Conservation (phyloP, 23 red algal genomes). For the Cyanidium caldarium region DNA sequence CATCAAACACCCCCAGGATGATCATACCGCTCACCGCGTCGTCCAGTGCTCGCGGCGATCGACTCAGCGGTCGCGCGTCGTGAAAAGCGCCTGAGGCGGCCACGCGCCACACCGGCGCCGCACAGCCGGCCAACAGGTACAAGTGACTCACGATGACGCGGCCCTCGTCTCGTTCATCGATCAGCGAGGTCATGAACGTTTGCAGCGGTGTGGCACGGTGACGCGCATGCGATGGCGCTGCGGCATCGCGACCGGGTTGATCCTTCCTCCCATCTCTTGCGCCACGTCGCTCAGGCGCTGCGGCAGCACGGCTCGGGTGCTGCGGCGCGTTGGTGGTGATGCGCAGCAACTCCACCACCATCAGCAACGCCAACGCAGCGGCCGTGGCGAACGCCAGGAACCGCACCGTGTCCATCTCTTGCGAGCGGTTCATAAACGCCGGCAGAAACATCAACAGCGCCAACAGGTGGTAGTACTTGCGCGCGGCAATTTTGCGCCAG, state of each 20-base stretch:
- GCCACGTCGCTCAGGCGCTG: no score
- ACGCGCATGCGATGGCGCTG: background rate
- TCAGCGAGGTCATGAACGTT: constrained; percentile 13
- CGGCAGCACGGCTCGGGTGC: no score
- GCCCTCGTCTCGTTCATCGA: constrained; percentile 64
- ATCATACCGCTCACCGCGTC: constrained; percentile 21
- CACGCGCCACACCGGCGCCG: constrained; percentile 19
- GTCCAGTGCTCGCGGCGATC: background rate
- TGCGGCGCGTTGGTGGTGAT: background rate
- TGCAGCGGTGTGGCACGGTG: background rate
- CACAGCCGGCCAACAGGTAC: constrained; percentile 53
- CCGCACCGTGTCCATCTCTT: background rate
- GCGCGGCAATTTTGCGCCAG: background rate
- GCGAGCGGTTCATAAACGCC: background rate
- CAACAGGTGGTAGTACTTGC: constrained; percentile 38
- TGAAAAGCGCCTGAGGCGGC: background rate
- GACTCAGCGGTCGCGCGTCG: no score
- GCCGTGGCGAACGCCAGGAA: constrained; percentile 16
- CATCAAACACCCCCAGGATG: constrained; percentile 41
- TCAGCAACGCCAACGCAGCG: constrained; percentile 13
- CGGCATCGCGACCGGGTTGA: background rate
- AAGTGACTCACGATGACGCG: constrained; percentile 42
- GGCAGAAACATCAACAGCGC: constrained; percentile 17
- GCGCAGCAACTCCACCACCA: constrained; percentile 10
- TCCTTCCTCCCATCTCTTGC: no score